Evolutionary conservation across 768 basidiomycete species (phyloP), one percentile per base, ranked within the genome.

Genomic region (Ramaria rubella): DNA sequence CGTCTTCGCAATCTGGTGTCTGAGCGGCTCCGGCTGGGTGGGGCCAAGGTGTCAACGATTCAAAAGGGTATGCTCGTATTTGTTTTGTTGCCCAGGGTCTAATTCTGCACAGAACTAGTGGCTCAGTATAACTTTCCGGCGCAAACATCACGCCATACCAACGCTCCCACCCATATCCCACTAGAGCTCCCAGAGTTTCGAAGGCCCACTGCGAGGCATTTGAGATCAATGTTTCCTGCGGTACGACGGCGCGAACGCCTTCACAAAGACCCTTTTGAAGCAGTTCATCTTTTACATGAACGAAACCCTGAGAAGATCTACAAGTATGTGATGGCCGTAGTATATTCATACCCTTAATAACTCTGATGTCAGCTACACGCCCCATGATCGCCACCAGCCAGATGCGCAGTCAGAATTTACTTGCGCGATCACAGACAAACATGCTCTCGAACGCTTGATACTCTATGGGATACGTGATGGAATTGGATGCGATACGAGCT

Each of bases 401-500:
- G 50, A 52, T 38, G 5, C 30, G 33, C 9, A 29, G 4, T 52
- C 50, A 4, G 17, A 34, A 29, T 52, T 52, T 38, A 30, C 50
- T 12, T 52, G 50, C 33, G 50, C 50, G 33, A 19, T 52, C 9
- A 24, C 29, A 11, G 36, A 31, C 19, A 12, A 31, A 1, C 33
- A 30, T 30, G 24, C 27, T 1, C 36, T 52, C 14, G 50, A 52
- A 31, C 29, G 19, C 19, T 17, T 52, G 26, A 52, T 52, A 5
- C 8, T 29, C 8, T 30, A 49, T 19, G 34, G 23, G 11, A 7
- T 3, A 12, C 19, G 15, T 5, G 17, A 53, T 2, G 62, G 62
- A 1, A 27, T 63, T 0, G 62, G 57, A 8, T 12, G 14, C 2
- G 59, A 63, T 21, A 27, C 53, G 1, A 56, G 49, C 1, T 63